Evolutionary conservation across 768 basidiomycete genomes (phyloP), one percentile per base, ranked within the genome.

Genomic region (Botryobasidium botryosum): DNA sequence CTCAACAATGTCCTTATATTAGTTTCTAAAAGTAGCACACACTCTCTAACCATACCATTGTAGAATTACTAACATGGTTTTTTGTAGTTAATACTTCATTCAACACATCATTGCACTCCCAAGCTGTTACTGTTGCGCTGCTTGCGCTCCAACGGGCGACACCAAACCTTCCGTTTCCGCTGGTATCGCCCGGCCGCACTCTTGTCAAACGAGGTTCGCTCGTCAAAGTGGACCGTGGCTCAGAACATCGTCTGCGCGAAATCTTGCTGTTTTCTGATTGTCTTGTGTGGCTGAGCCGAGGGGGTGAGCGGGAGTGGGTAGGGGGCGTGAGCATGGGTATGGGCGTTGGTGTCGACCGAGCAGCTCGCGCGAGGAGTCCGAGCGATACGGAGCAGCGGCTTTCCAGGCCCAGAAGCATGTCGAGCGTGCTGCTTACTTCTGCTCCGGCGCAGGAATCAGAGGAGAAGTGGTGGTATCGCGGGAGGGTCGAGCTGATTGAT

Each of bases 181-280:
- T 94, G 42, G 71, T 92, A 51, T 59, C 66, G 0, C 88, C 90
- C 0, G 87, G 88, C 1, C 76, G 88, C n/a, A 70, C 65, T 0
- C 70, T 91, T 35, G 59, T 92, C 36, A 78, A 75, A 46, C 72
- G 81, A 2, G 61, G 60, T 4, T 6, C 40, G 1, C 42, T 61
- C 0, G 41, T 50, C 29, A 53, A 55, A 43, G 44, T 56, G 21
- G 46, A 52, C 37, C 49, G 48, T 13, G 40, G 40, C 15, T 50
- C 7, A 8, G 52, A 53, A 12, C 66, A 72, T 12, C 58, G 71
- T 41, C 68, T 72, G 47, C 68, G 78, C 28, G 78, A 82, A 50
- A 82, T 90, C 56, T 63, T 90, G 7, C 68, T 91, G 1, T 84
- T 90, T 57, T 80, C 77, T 12, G 87, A 91, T 59, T 76, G 75